These are phyloP conservation scores for Phialophora chinensis DNA, from an alignment of 2,329 filamentous ascomycete genomes.

Conservation along the genomic window DNA sequence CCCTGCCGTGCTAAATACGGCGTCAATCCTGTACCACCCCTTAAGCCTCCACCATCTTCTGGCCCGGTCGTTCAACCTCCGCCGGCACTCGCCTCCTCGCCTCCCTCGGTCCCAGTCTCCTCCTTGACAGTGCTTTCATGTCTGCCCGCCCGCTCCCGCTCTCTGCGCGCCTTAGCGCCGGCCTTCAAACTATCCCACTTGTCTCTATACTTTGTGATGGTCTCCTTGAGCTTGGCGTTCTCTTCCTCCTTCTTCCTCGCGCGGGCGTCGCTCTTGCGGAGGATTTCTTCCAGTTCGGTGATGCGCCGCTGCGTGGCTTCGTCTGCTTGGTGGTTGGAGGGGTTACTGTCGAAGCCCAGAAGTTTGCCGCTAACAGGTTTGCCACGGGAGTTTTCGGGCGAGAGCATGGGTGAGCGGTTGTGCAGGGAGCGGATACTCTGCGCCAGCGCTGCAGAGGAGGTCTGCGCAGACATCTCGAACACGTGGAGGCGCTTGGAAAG, in stretches of 20 bases:
- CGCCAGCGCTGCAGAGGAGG: constrained; percentile 80
- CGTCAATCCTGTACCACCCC: background rate
- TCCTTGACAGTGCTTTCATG: constrained; percentile 17
- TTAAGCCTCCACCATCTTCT: background rate
- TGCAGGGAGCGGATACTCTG: constrained; percentile 71
- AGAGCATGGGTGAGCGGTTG: constrained; percentile 39
- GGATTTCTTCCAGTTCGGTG: constrained; percentile 71
- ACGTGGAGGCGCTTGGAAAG: constrained; percentile 86
- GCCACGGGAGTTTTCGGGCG: constrained; percentile 39
- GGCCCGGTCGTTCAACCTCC: background rate
- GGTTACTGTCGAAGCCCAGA: constrained; percentile 6
- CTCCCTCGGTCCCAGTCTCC: constrained; percentile 5
- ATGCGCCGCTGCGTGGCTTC: constrained; percentile 58
- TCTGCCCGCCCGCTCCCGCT: constrained; percentile 35
- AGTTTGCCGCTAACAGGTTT: constrained; percentile 23
- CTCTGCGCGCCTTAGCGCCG: constrained; percentile 59
- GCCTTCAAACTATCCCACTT: constrained; percentile 74
- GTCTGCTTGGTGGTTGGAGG: constrained; percentile 49
- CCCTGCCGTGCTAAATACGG: background rate
- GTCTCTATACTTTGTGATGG: constrained; percentile 64
- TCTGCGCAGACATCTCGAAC: constrained; percentile 91
- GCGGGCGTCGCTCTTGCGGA: constrained; percentile 63
- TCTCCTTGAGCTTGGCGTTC: constrained; percentile 64
- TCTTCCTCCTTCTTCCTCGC: constrained; percentile 67
- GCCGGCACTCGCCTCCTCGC: constrained; percentile 7